phyloP scores from a whole-genome alignment of 75 land plant species.

The Sequoiadendron giganteum region DNA sequence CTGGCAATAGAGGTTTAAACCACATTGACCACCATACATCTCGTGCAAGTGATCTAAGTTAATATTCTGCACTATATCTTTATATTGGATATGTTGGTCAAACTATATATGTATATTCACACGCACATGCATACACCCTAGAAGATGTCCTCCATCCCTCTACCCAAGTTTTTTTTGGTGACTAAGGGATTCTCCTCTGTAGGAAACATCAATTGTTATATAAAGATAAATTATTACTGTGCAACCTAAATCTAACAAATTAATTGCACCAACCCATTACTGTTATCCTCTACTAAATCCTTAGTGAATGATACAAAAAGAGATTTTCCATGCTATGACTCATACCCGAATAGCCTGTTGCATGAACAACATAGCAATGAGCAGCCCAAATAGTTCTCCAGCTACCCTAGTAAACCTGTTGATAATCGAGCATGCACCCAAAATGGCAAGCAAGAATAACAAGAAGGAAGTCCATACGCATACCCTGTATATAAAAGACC shows the following conservation, averaged over 20 bases:
- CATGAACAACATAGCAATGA: slow-evolving; percentile 95
- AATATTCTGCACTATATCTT: too few relatives aligned
- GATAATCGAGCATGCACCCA: slow-evolving; percentile 94
- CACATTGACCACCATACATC: too few relatives aligned
- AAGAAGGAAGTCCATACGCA: slow-evolving; percentile 88
- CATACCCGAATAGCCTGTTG: slow-evolving; percentile 92
- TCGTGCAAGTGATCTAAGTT: too few relatives aligned
- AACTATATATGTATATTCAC: too few relatives aligned
- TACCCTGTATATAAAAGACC: slow-evolving; percentile 54
- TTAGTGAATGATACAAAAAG: not conserved
- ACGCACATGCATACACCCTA: too few relatives aligned
- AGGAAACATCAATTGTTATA: too few relatives aligned
- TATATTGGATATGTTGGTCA: too few relatives aligned
- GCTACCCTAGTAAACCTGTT: slow-evolving; percentile 93
- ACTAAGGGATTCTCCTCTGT: too few relatives aligned
- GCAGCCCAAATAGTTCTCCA: slow-evolving; percentile 92
- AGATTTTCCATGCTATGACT: not conserved
- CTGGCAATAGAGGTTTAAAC: too few relatives aligned
- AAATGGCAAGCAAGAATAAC: slow-evolving; percentile 66
- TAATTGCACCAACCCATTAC: not conserved
- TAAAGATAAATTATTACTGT: not conserved
- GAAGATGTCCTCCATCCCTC: too few relatives aligned
- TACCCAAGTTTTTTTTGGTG: too few relatives aligned
- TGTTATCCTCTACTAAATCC: not conserved
- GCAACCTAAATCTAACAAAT: not conserved